Base-by-base conservation (phyloP, 768 basidiomycete genomes). In the Naganishia vishniacii region DNA sequence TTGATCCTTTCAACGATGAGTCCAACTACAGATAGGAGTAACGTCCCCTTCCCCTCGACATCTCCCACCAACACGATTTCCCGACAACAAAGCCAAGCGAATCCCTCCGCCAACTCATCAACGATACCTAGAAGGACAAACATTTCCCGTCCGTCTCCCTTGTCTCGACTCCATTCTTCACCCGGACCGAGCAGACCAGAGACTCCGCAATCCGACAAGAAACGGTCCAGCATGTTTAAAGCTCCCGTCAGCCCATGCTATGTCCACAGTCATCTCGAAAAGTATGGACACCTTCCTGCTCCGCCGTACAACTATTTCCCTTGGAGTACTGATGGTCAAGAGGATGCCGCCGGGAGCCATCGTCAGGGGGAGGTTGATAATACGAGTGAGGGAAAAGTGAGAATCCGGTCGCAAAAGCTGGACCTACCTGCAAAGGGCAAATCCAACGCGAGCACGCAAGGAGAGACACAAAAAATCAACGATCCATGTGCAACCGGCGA, bases 201-300 rank as follows among this genome's bases (percentile, higher is more conserved):
- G 37, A 18, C 20, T 23, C 40, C 46, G 1, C 48, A 32, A 49
- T 18, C 25, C 5, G 34, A 51, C 4, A 48, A 5, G 13, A 41
- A 41, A 31, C 48, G 18, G 20, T n/a, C 51, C 42, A 34, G 20
- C 31, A 32, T 32, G 16, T 62, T 4, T 16, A 62, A 37, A 25
- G 26, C 61, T 20, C 45, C 34, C 4, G 16, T 47, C 29, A 64
- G 63, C 32, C 92, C 92, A 11, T 95, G 91, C 74, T 94, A 92
- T 77, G 86, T 97, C 40, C 92, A 97, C 79, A 91, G 89, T 0
- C 84, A 89, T 69, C 86, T 97, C 49, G 88, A 94, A 76, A 86
- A 87, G 71, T 85, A 84, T 44, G 86, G 85, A 4, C 86, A 88
- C 9, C 80, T 91, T 46, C 83, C 84, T 40, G 88, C 89, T 65